phyloP scores from a whole-genome alignment of 495 filamentous ascomycete genomes.

The Penicillium manginii region DNA sequence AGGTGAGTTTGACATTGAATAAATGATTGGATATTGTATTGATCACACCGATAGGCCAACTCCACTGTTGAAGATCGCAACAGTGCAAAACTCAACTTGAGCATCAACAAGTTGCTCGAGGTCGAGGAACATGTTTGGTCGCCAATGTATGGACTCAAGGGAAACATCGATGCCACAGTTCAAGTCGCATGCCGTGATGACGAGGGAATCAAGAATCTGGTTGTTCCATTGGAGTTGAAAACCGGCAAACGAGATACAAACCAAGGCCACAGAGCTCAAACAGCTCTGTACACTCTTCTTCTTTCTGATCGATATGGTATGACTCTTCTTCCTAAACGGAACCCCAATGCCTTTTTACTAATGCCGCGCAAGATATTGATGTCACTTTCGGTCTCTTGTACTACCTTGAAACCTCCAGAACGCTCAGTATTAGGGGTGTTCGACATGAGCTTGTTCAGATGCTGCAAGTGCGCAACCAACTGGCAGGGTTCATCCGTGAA shows the following conservation, averaged over 20 bases:
- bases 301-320: constrained; percentile 88
- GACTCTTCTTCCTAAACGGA: constrained; percentile 12
- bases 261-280: constrained; percentile 84
- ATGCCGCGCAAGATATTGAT: constrained; percentile 65
- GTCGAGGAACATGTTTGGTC: constrained; percentile 99
- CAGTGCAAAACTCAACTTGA: constrained; percentile 72
- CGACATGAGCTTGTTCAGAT: constrained; percentile 88
- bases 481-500: constrained; percentile 83
- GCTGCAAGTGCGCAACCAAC: constrained; percentile 92
- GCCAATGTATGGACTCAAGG: constrained; percentile 94
- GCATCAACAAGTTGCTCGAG: constrained; percentile 89
- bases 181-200: constrained; percentile 81
- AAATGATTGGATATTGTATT: neutral
- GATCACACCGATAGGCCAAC: constrained; percentile 51
- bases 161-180: constrained; percentile 97
- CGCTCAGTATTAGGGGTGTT: constrained; percentile 79
- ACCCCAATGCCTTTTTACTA: neutral
- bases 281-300: constrained; percentile 88
- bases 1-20: constrained; percentile 49
- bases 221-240: constrained; percentile 93
- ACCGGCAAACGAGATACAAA: constrained; percentile 81
- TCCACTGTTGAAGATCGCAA: constrained; percentile 81
- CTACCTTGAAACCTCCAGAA: constrained; percentile 89
- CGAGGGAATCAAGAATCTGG: constrained; percentile 63
- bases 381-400: constrained; percentile 88